Conservation (phyloP, 2,329 filamentous ascomycete genomes). For the Diaporthe nobilis region DNA sequence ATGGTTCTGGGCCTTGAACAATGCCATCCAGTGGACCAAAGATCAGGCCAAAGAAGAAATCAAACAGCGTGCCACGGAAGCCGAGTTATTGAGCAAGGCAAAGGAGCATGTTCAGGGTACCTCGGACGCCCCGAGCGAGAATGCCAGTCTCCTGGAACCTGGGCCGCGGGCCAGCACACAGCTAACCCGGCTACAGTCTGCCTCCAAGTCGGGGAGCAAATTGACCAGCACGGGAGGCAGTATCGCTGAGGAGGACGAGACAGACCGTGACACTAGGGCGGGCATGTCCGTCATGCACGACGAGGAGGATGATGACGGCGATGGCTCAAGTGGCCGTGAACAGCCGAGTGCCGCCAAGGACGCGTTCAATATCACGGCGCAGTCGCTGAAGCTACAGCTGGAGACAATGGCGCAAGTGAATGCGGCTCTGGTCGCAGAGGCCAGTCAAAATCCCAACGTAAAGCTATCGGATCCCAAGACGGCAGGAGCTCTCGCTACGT, state of each 20-base stretch:
- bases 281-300: slow-evolving; percentile 55
- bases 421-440: slow-evolving; percentile 82
- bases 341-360: slow-evolving; percentile 84
- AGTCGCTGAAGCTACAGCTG: slow-evolving; percentile 92
- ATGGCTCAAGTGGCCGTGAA: slow-evolving; percentile 85
- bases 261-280: slow-evolving; percentile 42
- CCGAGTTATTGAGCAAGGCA: slow-evolving; percentile 82
- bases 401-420: slow-evolving; percentile 91
- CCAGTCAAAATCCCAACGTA: slow-evolving; percentile 76
- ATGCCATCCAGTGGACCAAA: slow-evolving; percentile 98
- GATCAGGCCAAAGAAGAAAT: slow-evolving; percentile 96
- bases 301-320: slow-evolving; percentile 82
- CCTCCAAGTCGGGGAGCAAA: slow-evolving; percentile 52
- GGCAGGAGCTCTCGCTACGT: slow-evolving; percentile 83
- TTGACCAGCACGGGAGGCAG: slow-evolving; percentile 63
- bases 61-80: slow-evolving; percentile 79
- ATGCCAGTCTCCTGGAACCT: slow-evolving; percentile 64
- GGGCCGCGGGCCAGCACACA: slow-evolving; percentile 59
- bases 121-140: slow-evolving; percentile 66
- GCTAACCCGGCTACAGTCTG: slow-evolving; percentile 58
- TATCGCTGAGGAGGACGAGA: slow-evolving; percentile 64
- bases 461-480: slow-evolving; percentile 83
- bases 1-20: slow-evolving; percentile 99
- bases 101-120: slow-evolving; percentile 73
- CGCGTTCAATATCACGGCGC: slow-evolving; percentile 96